Evolutionary conservation across 352 stramenopile species (phyloP).

Genomic region (Peronosclerospora sorghi): DNA sequence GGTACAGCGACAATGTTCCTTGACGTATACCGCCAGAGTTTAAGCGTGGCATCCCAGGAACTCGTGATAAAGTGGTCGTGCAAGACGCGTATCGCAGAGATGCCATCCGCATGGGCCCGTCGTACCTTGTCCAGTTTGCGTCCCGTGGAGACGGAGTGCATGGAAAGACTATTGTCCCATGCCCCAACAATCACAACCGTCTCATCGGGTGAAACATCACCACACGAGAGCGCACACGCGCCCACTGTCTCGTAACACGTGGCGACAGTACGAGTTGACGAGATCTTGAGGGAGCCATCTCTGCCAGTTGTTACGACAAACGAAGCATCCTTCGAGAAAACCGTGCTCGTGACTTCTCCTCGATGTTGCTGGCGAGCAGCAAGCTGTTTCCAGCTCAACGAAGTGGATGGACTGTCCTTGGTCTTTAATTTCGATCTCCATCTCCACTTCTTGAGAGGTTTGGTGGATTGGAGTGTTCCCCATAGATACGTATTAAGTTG

Average conservation of each 20-base stretch:
- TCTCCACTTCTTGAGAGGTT: conserved; percentile 39
- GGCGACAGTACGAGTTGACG: conserved; percentile 15
- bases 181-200: conserved; percentile 48
- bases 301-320: conserved; percentile 61
- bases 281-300: conserved; percentile 55
- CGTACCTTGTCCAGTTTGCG: conserved; percentile 45
- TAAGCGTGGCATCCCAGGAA: conserved; percentile 69
- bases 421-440: conserved; percentile 35
- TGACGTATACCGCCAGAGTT: conserved; percentile 60
- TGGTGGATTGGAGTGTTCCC: conserved; percentile 19
- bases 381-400: conserved; percentile 45
- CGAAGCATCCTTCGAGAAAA: conserved; percentile 39
- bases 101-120: conserved; percentile 56
- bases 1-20: conserved; percentile 35
- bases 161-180: conserved; percentile 69
- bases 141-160: conserved; percentile 51
- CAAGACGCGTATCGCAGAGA: conserved; percentile 57
- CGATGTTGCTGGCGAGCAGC: conserved; percentile 30
- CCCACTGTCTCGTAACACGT: conserved; percentile 22
- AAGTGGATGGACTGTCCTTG: conserved; percentile 16
- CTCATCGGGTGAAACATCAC: conserved; percentile 58
- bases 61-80: conserved; percentile 53
- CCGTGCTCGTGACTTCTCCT: conserved; percentile 47
- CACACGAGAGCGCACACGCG: conserved; percentile 45
- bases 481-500: conserved; percentile 28